These are phyloP conservation scores for Holtermanniella nyarrowii DNA, from an alignment of 768 basidiomycete species.

Conservation along the genomic window DNA sequence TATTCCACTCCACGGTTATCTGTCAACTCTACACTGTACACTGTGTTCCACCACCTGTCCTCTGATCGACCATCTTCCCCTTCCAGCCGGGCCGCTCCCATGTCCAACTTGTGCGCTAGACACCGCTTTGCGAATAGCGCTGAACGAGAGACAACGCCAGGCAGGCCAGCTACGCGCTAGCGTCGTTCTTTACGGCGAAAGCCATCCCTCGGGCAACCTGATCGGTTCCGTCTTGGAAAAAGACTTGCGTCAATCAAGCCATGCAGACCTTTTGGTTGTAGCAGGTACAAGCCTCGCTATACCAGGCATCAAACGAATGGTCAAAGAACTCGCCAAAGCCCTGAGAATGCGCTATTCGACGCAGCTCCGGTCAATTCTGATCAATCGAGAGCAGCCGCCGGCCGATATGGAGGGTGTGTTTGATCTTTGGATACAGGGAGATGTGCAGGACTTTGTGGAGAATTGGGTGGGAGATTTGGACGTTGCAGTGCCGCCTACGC, in stretches of 20 bases:
- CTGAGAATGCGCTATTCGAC: constrained; percentile 41
- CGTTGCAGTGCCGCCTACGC: neutral
- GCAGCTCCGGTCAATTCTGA: constrained; percentile 58
- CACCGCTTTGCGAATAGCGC: constrained; percentile 58
- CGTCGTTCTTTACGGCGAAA: constrained; percentile 83
- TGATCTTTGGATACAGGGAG: constrained; percentile 80
- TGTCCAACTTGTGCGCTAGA: constrained; percentile 70
- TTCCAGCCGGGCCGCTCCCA: constrained; percentile 54
- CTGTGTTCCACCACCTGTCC: constrained; percentile 66
- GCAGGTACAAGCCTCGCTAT: constrained; percentile 83
- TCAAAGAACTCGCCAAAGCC: constrained; percentile 67
- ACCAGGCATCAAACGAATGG: constrained; percentile 83
- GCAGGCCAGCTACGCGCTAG: constrained; percentile 73
- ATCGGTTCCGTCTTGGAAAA: constrained; percentile 74
- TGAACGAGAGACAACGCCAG: constrained; percentile 68
- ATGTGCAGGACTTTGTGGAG: constrained; percentile 67
- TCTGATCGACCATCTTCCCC: constrained; percentile 52
- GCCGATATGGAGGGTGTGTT: constrained; percentile 85
- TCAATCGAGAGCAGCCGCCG: constrained; percentile 74
- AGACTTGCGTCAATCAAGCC: constrained; percentile 59
- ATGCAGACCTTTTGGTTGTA: constrained; percentile 75
- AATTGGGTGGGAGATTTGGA: constrained; percentile 30
- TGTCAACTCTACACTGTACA: constrained; percentile 68
- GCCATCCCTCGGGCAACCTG: constrained; percentile 67
- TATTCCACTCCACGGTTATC: constrained; percentile 81